Percentiles rank a stretch among this genome's conserved stretches.
These are phyloP conservation scores for Fusarium oxysporum DNA, from an alignment of 2,329 filamentous ascomycete species.

Conservation along the genomic window DNA sequence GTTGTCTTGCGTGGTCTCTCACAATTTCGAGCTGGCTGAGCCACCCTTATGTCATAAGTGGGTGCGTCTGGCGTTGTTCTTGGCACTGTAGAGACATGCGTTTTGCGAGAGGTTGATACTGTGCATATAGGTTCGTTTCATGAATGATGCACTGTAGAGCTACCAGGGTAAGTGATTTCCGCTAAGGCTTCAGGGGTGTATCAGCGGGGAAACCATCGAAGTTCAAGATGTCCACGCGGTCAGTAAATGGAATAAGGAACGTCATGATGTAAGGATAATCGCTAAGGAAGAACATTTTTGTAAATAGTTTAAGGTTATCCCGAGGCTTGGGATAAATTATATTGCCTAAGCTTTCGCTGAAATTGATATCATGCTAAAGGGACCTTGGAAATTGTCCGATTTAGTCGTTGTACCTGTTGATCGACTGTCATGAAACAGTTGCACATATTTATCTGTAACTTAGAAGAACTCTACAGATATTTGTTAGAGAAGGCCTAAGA, in stretches of 20 bases:
- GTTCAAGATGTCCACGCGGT: slow-evolving; percentile 27
- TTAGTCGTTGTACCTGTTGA: slow-evolving; percentile 12
- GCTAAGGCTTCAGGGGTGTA: slow-evolving; percentile 31
- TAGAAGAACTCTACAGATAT: neutral
- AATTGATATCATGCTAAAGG: neutral
- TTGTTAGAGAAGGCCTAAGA: neutral
- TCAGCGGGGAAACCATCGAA: slow-evolving; percentile 41
- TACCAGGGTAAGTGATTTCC: slow-evolving; percentile 34
- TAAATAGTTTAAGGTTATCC: neutral
- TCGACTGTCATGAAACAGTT: slow-evolving; percentile 13
- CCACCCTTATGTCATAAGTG: slow-evolving; percentile 49
- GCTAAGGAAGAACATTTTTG: no score
- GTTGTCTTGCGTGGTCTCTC: slow-evolving; percentile 48
- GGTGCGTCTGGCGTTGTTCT: slow-evolving; percentile 5
- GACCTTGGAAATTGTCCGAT: neutral
- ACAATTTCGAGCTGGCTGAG: slow-evolving; percentile 47
- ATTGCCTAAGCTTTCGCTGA: neutral
- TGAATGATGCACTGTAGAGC: slow-evolving; percentile 19
- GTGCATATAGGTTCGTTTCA: slow-evolving; percentile 6
- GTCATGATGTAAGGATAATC: neutral
- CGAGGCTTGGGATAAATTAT: neutral
- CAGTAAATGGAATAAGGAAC: neutral
- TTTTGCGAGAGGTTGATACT: neutral
- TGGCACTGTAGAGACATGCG: slow-evolving; percentile 35
- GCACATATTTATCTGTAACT: neutral